Base-by-base conservation (phyloP, 2,329 filamentous ascomycete species). In the Scedosporium boydii region DNA sequence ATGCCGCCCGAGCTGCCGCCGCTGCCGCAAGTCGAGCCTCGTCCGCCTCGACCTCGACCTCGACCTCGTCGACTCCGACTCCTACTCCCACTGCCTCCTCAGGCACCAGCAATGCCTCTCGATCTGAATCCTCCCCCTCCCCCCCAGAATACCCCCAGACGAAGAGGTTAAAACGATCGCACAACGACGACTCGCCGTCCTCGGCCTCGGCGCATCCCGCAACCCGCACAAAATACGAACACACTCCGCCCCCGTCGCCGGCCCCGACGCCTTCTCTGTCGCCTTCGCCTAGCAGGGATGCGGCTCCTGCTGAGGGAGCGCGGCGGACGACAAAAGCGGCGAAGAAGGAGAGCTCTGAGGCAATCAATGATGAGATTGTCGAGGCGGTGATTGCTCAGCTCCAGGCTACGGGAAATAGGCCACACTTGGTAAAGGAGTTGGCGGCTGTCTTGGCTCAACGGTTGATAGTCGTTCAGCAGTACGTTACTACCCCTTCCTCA, bases 311-410 rank as follows among this genome's bases (percentile, higher is more conserved):
- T 4, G 51, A 55, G 12, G 23, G 51, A 23, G 12, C 51, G 3
- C 27, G 59, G 42, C 59, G 44, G 44, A 9, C 21, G 6, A 61
- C 21, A 7, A 61, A 61, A 34, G 46, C 65, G 14, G 48, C 62
- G 6, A 64, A 65, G 63, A 73, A 72, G 65, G 69, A 75, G 59
- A 89, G 96, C 73, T 83, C 91, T 60, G 87, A 92, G 67, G 85
- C 86, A 46, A 93, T 98, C 75, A 91, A 93, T 72, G 95, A 99
- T 74, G 92, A 96, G 70, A 96, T 99, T 69, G 93, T 99, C 60
- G 88, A 96, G 72, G 91, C 87, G 16, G 91, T 96, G 58, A 91
- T 98, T 70, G 78, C 90, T 68, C 92, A 96, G 76, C 80, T 99
- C 62, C 88, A 96, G 74, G 89, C 89, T 73, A 96, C 93, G 1